Conservation (phyloP, 2,329 filamentous ascomycete genomes). For the Phaeoacremonium minimum region DNA sequence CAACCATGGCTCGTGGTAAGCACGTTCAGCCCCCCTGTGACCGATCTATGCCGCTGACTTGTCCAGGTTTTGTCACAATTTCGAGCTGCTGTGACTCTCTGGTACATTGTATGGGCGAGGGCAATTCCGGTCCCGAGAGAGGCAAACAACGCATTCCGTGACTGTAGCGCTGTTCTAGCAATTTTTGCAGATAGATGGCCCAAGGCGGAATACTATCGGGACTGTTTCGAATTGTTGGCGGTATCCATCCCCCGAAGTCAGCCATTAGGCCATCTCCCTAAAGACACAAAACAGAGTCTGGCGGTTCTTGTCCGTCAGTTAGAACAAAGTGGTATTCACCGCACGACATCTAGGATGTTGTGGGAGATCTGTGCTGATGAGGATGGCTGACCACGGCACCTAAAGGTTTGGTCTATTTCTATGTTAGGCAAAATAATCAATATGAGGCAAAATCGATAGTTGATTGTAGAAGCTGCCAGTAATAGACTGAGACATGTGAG, state of each 20-base stretch:
- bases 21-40: neutral
- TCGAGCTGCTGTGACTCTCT: neutral
- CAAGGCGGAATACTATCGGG: neutral
- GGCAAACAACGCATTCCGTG: neutral
- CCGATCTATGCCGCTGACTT: no score
- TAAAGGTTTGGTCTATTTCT: no score
- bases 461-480: no score
- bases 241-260: neutral
- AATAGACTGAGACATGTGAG: no score
- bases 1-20: neutral
- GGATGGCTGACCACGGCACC: no score
- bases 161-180: neutral
- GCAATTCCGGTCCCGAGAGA: neutral
- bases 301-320: neutral
- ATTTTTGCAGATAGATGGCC: neutral
- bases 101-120: neutral
- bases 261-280: neutral
- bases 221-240: neutral
- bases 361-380: neutral
- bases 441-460: no score
- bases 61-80: neutral
- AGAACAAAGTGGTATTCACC: neutral
- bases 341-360: neutral
- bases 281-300: neutral
- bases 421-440: no score